phyloP scores from a whole-genome alignment of 108 stramenopile species.

The Skeletonema grethae region DNA sequence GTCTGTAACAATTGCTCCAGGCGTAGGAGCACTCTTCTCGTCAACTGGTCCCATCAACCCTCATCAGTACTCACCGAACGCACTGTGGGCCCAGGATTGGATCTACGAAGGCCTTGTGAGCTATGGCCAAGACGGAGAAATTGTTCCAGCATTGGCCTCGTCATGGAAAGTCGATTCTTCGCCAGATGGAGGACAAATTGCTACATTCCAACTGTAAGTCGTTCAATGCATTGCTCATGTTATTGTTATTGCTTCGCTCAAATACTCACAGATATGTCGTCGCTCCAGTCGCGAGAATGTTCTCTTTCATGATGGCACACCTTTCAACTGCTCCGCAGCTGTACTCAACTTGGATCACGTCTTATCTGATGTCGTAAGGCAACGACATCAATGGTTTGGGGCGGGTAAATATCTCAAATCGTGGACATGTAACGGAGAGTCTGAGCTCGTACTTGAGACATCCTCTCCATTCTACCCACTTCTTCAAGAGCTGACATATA shows the following conservation, averaged over 20 bases:
- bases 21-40: constrained; percentile 52
- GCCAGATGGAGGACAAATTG: constrained; percentile 30
- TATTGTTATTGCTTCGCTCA: too few species aligned
- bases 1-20: constrained; percentile 55
- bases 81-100: constrained; percentile 58
- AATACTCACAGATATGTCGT: too few species aligned
- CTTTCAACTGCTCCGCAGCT: constrained; percentile 60
- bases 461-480: constrained; percentile 54
- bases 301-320: constrained; percentile 69
- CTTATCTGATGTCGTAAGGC: constrained; percentile 46
- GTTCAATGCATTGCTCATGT: too few species aligned
- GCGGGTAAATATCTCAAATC: constrained; percentile 22
- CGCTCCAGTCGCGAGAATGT: constrained; percentile 44
- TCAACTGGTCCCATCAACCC: constrained; percentile 57
- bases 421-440: constrained; percentile 55
- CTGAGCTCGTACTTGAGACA: constrained; percentile 53
- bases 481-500: constrained; percentile 69
- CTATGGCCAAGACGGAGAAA: constrained; percentile 62
- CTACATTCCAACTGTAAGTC: constrained; percentile 50
- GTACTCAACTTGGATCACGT: constrained; percentile 81
- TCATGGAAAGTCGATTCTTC: constrained; percentile 41
- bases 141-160: constrained; percentile 56
- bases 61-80: constrained; percentile 64
- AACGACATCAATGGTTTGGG: constrained; percentile 66
- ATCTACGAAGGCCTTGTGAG: constrained; percentile 70